Evolutionary conservation across 768 basidiomycete species (phyloP).

Genomic region (Agrocybe praecox): DNA sequence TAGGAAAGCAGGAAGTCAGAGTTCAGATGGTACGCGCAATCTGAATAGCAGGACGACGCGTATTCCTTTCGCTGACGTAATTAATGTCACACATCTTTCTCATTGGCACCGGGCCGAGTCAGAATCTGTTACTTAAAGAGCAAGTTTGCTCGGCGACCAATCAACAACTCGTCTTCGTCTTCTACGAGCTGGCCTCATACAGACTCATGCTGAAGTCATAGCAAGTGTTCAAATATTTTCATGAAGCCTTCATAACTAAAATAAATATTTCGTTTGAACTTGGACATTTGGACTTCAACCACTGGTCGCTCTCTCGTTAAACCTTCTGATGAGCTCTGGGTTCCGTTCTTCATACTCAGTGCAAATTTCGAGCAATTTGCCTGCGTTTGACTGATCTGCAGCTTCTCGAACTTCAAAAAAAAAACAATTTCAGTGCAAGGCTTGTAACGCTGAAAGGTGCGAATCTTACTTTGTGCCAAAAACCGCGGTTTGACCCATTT

Average conservation of each 20-base stretch:
- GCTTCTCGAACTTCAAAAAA: conserved; percentile 21
- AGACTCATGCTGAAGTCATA: no score
- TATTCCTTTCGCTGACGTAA: conserved; percentile 27
- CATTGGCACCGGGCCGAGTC: no score
- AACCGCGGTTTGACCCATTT: conserved; percentile 31
- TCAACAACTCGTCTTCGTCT: no score
- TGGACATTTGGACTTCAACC: background rate
- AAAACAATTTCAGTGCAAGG: background rate
- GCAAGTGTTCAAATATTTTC: no score
- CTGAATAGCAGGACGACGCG: conserved; percentile 30
- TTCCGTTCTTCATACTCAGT: conserved; percentile 28
- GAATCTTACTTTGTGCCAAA: conserved; percentile 22
- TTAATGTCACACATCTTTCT: background rate
- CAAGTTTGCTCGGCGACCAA: no score
- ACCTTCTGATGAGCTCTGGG: conserved; percentile 16
- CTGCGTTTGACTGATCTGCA: conserved; percentile 21
- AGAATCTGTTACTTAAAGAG: no score
- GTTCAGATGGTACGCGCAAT: background rate
- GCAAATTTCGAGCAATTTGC: conserved; percentile 24
- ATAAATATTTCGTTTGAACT: no score
- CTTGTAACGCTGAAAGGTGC: no score
- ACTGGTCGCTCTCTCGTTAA: background rate
- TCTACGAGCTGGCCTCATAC: no score
- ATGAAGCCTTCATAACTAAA: no score
- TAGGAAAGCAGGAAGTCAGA: background rate